Evolutionary conservation across 2,329 filamentous ascomycete species (phyloP).

Genomic region (Leptoxyphium fumago): DNA sequence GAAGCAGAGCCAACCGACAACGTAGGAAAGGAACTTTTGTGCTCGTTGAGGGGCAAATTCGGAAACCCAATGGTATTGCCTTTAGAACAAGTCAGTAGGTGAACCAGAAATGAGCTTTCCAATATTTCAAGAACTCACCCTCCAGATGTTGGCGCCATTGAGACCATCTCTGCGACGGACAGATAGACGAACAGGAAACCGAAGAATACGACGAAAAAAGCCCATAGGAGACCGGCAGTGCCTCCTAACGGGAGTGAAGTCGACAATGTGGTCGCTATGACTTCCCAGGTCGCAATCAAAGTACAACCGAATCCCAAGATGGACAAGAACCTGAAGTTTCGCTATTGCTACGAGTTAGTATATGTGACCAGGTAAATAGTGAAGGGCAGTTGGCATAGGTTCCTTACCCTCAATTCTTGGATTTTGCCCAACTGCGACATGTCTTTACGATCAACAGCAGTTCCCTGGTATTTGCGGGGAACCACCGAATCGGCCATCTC

Average conservation of each 20-base stretch:
- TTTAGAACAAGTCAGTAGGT: background rate
- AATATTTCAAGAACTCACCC: background rate
- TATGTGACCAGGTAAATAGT: too few relatives aligned
- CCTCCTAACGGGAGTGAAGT: constrained; percentile 7
- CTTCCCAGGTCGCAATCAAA: constrained; percentile 14
- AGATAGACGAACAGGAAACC: constrained; percentile 21
- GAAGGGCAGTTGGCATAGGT: too few relatives aligned
- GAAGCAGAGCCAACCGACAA: constrained; percentile 7
- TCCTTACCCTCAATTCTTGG: constrained; percentile 8
- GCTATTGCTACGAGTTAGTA: constrained; percentile 4
- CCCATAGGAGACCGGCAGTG: constrained; percentile 21
- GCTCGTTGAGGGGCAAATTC: constrained; percentile 4
- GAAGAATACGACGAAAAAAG: constrained; percentile 19
- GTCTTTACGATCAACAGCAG: constrained; percentile 8
- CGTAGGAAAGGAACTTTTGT: constrained; percentile 4
- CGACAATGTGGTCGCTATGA: constrained; percentile 1
- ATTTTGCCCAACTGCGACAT: constrained; percentile 11
- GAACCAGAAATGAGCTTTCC: background rate
- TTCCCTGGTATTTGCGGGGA: constrained; percentile 11
- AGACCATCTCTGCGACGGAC: constrained; percentile 20
- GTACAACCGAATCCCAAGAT: constrained; percentile 14
- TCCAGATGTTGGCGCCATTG: constrained; percentile 25
- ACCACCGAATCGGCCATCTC: constrained; percentile 7
- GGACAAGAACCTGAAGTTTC: constrained; percentile 14
- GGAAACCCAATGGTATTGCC: constrained; percentile 5